Evolutionary conservation across 202 grass and related monocot species (phyloP).

Genomic region (Musa balbisiana): DNA sequence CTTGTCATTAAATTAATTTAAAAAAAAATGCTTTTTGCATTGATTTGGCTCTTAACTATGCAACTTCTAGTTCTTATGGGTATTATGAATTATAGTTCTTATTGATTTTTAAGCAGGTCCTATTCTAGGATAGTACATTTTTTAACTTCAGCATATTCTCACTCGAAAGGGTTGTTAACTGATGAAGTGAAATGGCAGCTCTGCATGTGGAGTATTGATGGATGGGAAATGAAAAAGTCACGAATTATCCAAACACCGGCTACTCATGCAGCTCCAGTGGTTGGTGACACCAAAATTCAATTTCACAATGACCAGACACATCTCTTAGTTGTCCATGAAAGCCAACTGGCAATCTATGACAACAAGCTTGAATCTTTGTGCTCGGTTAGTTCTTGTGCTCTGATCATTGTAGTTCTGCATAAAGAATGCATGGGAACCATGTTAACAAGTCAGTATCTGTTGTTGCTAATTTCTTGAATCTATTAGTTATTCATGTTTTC

Average conservation of each 20-base stretch:
- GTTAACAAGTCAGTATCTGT: background rate
- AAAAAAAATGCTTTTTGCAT: background rate
- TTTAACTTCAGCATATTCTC: no score
- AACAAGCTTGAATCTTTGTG: conserved; percentile 78
- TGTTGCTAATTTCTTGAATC: background rate
- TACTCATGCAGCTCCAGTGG: conserved; percentile 56
- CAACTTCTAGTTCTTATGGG: no score
- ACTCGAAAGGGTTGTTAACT: background rate
- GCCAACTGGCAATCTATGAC: conserved; percentile 85
- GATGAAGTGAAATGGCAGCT: conserved; percentile 45
- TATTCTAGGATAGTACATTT: no score
- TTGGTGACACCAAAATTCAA: conserved; percentile 88
- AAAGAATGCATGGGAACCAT: background rate
- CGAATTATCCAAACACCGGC: conserved; percentile 65
- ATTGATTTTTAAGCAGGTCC: no score
- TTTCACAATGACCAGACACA: conserved; percentile 97
- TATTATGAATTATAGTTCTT: no score
- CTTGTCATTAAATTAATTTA: no score
- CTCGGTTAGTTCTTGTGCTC: conserved; percentile 45
- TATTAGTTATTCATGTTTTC: no score
- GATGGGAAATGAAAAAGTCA: conserved; percentile 94
- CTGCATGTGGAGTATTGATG: conserved; percentile 93
- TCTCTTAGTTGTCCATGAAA: conserved; percentile 92
- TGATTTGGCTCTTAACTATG: background rate
- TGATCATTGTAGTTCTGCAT: background rate